phyloP scores from a whole-genome alignment of 2,329 filamentous ascomycete species.

The Cercospora citrullina region DNA sequence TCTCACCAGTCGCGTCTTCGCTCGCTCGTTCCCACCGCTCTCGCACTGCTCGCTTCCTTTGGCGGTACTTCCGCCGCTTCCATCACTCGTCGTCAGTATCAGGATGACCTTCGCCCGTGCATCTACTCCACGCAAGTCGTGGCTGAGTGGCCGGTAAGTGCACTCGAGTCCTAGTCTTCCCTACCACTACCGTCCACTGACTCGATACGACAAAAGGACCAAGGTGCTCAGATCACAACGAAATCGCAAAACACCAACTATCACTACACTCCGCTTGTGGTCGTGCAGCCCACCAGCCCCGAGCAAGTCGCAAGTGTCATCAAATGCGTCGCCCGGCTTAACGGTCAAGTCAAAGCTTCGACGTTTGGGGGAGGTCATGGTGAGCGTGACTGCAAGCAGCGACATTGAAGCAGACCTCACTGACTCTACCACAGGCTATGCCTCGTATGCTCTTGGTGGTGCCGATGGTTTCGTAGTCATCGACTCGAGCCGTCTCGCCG shows the following conservation, averaged over 20 bases:
- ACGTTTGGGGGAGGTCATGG: constrained; percentile 26
- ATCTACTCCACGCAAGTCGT: not conserved
- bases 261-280: constrained; percentile 18
- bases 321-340: constrained; percentile 10
- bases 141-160: not conserved
- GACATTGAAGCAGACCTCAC: not conserved
- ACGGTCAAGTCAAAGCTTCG: constrained; percentile 17
- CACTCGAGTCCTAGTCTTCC: not conserved
- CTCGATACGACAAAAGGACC: not conserved
- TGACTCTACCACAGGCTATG: constrained; percentile 16
- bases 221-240: constrained; percentile 11
- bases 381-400: not conserved
- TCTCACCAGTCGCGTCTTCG: not conserved
- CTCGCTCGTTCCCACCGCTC: not conserved
- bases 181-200: not conserved
- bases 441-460: constrained; percentile 25
- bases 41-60: not conserved
- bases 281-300: constrained; percentile 18
- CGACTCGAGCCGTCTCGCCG: constrained; percentile 10
- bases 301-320: constrained; percentile 17
- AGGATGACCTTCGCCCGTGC: not conserved
- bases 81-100: not conserved
- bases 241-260: constrained; percentile 25
- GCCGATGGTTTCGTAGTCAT: constrained; percentile 25
- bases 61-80: not conserved